These are phyloP conservation scores for Castanea sativa DNA, from an alignment of 306 rosid genomes.

Conservation along the genomic window DNA sequence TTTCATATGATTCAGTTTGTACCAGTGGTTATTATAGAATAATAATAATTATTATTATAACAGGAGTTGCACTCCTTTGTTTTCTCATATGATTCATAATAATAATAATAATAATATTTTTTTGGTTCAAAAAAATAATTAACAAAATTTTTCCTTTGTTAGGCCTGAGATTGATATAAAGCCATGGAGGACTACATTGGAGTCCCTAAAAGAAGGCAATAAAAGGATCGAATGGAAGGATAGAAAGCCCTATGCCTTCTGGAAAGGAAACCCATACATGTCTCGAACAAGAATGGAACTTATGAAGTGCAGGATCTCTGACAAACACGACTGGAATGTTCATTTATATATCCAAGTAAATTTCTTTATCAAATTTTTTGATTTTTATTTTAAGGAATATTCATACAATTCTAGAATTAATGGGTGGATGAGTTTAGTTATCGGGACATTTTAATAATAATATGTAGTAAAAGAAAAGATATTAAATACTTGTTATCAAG, in stretches of 20 bases:
- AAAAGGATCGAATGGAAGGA: constrained; percentile 35
- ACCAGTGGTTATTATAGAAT: too few relatives aligned
- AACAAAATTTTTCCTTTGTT: not conserved
- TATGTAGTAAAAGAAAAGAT: too few relatives aligned
- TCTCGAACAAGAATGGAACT: constrained; percentile 23
- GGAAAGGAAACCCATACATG: constrained; percentile 46
- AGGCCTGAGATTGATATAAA: constrained; percentile 46
- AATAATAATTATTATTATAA: too few relatives aligned
- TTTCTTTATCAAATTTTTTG: not conserved
- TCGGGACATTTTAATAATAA: too few relatives aligned
- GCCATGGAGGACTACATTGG: constrained; percentile 37
- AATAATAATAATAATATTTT: not conserved
- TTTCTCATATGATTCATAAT: not conserved
- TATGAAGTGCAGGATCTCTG: constrained; percentile 32
- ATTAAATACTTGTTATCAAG: too few relatives aligned
- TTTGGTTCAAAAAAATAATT: too few relatives aligned
- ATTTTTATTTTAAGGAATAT: not conserved
- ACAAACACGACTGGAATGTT: constrained; percentile 38
- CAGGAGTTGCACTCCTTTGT: too few relatives aligned
- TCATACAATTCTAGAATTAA: too few relatives aligned
- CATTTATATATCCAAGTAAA: constrained; percentile 35
- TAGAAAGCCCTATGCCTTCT: constrained; percentile 47
- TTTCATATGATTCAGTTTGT: too few relatives aligned
- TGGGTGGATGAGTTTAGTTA: too few relatives aligned
- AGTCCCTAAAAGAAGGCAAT: constrained; percentile 34